Base-by-base conservation (phyloP, 2,329 filamentous ascomycete genomes). In the Zymoseptoria tritici region DNA sequence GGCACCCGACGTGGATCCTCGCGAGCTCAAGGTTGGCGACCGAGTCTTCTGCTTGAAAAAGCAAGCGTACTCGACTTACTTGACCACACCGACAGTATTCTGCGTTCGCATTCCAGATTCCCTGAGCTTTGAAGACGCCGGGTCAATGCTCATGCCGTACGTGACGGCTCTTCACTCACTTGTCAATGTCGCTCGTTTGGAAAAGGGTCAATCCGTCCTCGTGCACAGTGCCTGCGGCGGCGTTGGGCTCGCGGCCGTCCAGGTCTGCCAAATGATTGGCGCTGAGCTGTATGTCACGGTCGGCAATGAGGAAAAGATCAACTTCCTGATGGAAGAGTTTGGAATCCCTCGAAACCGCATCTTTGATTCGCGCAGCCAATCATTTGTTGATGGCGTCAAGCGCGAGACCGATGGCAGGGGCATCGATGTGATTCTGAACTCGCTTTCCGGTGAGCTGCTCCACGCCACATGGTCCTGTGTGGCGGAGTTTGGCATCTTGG, bases 351-450 rank as follows among this genome's bases (percentile, higher is more conserved):
- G 61, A 1, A 54, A 67, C 31, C 68, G 66, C 53, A 73, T 74
- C 56, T 71, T 74, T 60, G 61, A 61, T 56, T 68, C 64, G 49
- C 62, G 70, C n/a, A 64, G 70, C 42, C 53, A 54, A 0, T 61
- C 62, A 3, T 75, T 75, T 57, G 62, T 55, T 1, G 53, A 61
- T 1, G 66, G 52, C 4, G 50, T 74, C 8, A 56, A 62, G 60
- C 64, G 21, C 21, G 21, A 22, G 58, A 74, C 72, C 0, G 54
- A 62, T 22, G 67, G 64, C 11, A 49, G 51, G 3, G 73, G 74
- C 11, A 64, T 74, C 21, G 72, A 76, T 54, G 66, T 75, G 7
- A 59, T 73, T 2, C 60, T 75, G 29, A 74, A 70, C 60, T 64
- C 60, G 11, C 56, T 67, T 5, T 54, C 65, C 1, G 72, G 73